Evolutionary conservation across 2,329 filamentous ascomycete genomes (phyloP).

Genomic region (Chaetomium strumarium): DNA sequence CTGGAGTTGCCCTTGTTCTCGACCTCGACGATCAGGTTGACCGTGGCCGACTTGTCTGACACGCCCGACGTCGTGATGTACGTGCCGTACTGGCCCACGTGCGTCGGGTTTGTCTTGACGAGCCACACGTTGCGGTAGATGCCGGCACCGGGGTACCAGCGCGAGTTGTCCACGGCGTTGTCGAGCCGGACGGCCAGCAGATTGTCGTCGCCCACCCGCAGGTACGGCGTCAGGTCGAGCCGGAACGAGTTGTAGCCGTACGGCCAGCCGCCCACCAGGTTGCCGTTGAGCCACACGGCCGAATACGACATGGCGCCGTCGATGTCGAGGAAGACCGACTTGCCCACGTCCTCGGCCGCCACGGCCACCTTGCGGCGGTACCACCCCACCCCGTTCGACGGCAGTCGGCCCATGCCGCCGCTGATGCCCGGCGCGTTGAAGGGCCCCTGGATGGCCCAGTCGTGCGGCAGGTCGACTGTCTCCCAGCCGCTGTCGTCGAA

Average conservation of each 20-base stretch:
- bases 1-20: slow-evolving; percentile 36
- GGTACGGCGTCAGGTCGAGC: slow-evolving; percentile 42
- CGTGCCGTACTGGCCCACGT: slow-evolving; percentile 46
- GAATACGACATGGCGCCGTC: slow-evolving; percentile 49
- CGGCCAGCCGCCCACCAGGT: slow-evolving; percentile 46
- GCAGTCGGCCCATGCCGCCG: slow-evolving; percentile 39
- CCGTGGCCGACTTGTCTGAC: slow-evolving; percentile 38
- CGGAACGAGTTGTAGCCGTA: slow-evolving; percentile 47
- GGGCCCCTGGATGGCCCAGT: slow-evolving; percentile 44
- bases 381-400: slow-evolving; percentile 49
- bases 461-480: slow-evolving; percentile 38
- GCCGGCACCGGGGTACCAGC: slow-evolving; percentile 51
- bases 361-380: slow-evolving; percentile 40
- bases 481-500: slow-evolving; percentile 40
- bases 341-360: slow-evolving; percentile 29
- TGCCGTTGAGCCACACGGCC: slow-evolving; percentile 46
- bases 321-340: slow-evolving; percentile 40
- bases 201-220: slow-evolving; percentile 33
- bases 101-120: slow-evolving; percentile 39
- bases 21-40: slow-evolving; percentile 40
- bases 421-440: slow-evolving; percentile 33
- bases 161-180: slow-evolving; percentile 41
- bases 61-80: slow-evolving; percentile 42
- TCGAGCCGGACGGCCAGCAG: slow-evolving; percentile 46
- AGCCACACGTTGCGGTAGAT: slow-evolving; percentile 52